phyloP scores from a whole-genome alignment of 768 basidiomycete species.

The Gymnopilus junonius region DNA sequence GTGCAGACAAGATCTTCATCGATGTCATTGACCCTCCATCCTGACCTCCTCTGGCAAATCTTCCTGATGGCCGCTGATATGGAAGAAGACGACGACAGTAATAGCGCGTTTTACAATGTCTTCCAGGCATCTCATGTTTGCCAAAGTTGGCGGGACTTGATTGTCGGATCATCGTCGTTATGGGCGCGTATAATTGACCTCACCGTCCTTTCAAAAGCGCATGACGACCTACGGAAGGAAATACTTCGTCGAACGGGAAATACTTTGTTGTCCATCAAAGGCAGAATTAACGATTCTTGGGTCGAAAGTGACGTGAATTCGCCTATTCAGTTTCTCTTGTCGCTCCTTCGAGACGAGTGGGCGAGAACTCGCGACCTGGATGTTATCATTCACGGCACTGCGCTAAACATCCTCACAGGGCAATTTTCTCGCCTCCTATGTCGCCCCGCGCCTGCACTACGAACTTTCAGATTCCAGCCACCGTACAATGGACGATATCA shows the following conservation, averaged over 20 bases:
- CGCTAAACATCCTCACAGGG: background rate
- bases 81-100: background rate
- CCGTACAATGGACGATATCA: background rate
- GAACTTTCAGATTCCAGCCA: background rate
- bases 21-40: background rate
- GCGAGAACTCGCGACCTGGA: background rate
- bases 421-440: background rate
- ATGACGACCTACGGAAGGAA: background rate
- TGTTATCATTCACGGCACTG: background rate
- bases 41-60: background rate
- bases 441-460: background rate
- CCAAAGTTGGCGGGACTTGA: background rate
- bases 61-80: background rate
- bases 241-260: background rate
- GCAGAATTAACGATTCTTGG: background rate
- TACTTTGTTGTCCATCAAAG: background rate
- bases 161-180: background rate
- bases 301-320: background rate
- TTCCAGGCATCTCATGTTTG: constrained; percentile 1
- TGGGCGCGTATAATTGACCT: background rate
- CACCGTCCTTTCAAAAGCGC: background rate
- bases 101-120: background rate
- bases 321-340: background rate
- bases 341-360: background rate
- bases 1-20: background rate